These are phyloP conservation scores for Penicillium riverlandense DNA, from an alignment of 495 filamentous ascomycete species.

Conservation along the genomic window DNA sequence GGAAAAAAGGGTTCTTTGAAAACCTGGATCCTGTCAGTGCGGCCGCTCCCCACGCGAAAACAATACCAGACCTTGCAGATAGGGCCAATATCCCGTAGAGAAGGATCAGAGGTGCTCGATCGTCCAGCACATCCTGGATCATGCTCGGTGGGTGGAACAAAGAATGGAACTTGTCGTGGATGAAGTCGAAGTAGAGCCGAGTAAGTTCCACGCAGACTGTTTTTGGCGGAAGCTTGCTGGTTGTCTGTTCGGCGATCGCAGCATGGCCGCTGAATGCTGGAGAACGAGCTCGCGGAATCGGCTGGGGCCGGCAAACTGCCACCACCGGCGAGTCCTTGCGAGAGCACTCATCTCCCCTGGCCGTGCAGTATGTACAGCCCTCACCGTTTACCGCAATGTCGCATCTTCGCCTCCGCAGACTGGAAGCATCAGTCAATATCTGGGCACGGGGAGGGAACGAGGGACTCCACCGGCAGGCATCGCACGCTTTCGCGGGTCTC, in stretches of 20 bases:
- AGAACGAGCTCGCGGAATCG: too few species aligned
- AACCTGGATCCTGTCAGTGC: slow-evolving; percentile 6
- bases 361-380: not conserved
- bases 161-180: slow-evolving; percentile 34
- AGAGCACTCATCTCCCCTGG: not conserved
- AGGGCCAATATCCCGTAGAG: slow-evolving; percentile 25
- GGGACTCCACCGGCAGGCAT: slow-evolving; percentile 7
- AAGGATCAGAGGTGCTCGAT: slow-evolving; percentile 11
- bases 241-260: not conserved
- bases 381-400: not conserved
- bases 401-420: slow-evolving; percentile 5
- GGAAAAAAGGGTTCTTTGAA: slow-evolving; percentile 16
- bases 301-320: too few species aligned
- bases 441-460: not conserved
- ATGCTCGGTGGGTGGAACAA: slow-evolving; percentile 30
- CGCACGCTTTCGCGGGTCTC: slow-evolving; percentile 15
- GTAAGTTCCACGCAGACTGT: slow-evolving; percentile 23
- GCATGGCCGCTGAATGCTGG: too few species aligned
- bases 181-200: slow-evolving; percentile 28
- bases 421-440: slow-evolving; percentile 2
- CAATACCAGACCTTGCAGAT: slow-evolving; percentile 15
- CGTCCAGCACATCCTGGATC: slow-evolving; percentile 13
- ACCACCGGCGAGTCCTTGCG: too few species aligned
- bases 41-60: too few species aligned
- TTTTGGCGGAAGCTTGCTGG: slow-evolving; percentile 5